phyloP scores from a whole-genome alignment of 2,329 filamentous ascomycete genomes.

The Fusarium nodosum region DNA sequence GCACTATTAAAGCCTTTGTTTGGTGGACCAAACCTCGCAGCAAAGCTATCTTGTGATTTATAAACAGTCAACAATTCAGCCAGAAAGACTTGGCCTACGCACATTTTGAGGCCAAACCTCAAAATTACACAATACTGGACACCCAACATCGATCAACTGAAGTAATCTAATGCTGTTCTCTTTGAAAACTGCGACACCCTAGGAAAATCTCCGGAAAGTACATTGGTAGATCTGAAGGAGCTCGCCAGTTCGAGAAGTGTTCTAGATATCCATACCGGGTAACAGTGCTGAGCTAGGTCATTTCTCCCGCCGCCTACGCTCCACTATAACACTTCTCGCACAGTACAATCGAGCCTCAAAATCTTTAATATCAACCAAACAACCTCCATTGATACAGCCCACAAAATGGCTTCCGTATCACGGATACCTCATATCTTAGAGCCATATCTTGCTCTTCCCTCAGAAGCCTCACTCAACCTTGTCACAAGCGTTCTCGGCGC shows the following conservation, averaged over 20 bases:
- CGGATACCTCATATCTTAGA: slow-evolving; percentile 74
- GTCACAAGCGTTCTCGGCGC: slow-evolving; percentile 77
- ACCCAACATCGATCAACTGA: not conserved
- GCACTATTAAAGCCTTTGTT: not conserved
- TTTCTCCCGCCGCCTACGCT: slow-evolving; percentile 3
- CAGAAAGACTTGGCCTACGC: not conserved
- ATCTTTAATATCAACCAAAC: slow-evolving; percentile 28
- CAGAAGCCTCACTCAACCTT: slow-evolving; percentile 71
- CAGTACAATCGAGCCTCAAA: slow-evolving; percentile 42
- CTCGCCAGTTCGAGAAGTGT: not conserved
- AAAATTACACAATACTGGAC: not conserved
- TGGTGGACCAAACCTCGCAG: not conserved
- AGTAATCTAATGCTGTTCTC: not conserved
- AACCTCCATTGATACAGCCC: not conserved
- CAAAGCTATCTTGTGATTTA: not conserved
- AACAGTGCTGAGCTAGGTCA: not conserved
- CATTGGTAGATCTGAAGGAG: not conserved
- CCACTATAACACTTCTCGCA: slow-evolving; percentile 34
- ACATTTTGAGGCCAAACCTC: not conserved
- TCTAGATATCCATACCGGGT: not conserved
- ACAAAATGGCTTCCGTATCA: slow-evolving; percentile 54
- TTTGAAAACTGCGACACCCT: not conserved
- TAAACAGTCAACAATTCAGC: not conserved
- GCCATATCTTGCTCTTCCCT: slow-evolving; percentile 71
- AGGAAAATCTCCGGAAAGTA: not conserved